Conservation (phyloP, 2,329 filamentous ascomycete species). For the Cadophora gregata region DNA sequence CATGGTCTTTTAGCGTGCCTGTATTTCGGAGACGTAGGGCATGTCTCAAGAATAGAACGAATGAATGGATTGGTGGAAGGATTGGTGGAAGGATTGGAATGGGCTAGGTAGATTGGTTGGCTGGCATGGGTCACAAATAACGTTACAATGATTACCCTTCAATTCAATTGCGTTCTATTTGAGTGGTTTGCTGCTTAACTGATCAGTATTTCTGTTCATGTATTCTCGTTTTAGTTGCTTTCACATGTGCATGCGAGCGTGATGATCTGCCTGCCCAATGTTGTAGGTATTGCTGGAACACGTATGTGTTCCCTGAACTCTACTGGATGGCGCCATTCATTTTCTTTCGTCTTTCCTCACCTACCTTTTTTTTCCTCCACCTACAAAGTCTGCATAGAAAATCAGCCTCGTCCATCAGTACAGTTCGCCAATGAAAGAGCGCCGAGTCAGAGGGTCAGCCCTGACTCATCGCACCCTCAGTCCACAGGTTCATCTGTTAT, state of each 20-base stretch:
- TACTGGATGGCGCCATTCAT: too few species aligned
- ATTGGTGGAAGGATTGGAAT: slow-evolving; percentile 19
- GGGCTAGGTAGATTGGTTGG: slow-evolving; percentile 28
- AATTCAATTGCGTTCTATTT: slow-evolving; percentile 28
- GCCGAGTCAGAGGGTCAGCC: too few species aligned
- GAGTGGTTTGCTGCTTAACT: background rate
- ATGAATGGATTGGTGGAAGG: slow-evolving; percentile 5
- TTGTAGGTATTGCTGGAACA: background rate
- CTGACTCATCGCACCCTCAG: too few species aligned
- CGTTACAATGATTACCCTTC: slow-evolving; percentile 38
- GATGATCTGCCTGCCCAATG: background rate
- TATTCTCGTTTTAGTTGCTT: too few species aligned
- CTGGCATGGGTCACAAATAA: slow-evolving; percentile 30
- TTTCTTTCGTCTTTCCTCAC: too few species aligned
- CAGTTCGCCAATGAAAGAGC: too few species aligned
- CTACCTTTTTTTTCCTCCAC: too few species aligned
- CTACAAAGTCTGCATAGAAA: too few species aligned
- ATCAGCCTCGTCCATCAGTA: too few species aligned
- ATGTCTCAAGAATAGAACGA: background rate
- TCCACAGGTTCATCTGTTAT: too few species aligned
- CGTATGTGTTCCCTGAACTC: background rate
- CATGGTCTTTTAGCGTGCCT: slow-evolving; percentile 28
- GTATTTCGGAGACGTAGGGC: slow-evolving; percentile 20
- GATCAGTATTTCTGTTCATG: too few species aligned
- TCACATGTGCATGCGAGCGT: too few species aligned